Evolutionary conservation across 2,329 filamentous ascomycete genomes (phyloP).

Genomic region (Aspergillus texensis): DNA sequence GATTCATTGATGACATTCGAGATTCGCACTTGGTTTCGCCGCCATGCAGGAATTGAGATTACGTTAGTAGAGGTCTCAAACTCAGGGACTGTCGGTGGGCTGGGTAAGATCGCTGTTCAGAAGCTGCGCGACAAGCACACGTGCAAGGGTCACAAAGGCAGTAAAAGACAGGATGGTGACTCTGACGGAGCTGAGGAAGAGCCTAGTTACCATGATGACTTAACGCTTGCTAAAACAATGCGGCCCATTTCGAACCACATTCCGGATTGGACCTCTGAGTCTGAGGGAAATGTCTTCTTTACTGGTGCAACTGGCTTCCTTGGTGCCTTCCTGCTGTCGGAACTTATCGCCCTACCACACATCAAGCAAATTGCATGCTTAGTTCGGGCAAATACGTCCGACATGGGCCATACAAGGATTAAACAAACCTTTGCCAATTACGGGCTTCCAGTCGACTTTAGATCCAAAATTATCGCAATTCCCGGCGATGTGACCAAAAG

Average conservation of each 20-base stretch:
- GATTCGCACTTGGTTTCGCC: slow-evolving; percentile 30
- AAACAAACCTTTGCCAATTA: slow-evolving; percentile 11
- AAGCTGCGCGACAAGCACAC: slow-evolving; percentile 18
- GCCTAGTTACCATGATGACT: slow-evolving; percentile 5
- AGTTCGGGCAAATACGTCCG: slow-evolving; percentile 11
- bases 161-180: no score
- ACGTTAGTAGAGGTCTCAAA: slow-evolving; percentile 59
- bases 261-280: slow-evolving; percentile 9
- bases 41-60: slow-evolving; percentile 28
- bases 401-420: slow-evolving; percentile 11
- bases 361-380: slow-evolving; percentile 20
- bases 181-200: neutral
- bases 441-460: slow-evolving; percentile 1
- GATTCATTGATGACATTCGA: slow-evolving; percentile 36
- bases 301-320: slow-evolving; percentile 20
- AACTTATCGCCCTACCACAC: slow-evolving; percentile 6
- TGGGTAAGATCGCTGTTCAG: slow-evolving; percentile 17
- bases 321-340: slow-evolving; percentile 15
- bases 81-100: slow-evolving; percentile 19
- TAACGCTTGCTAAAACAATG: slow-evolving; percentile 6
- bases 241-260: slow-evolving; percentile 1
- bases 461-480: slow-evolving; percentile 10
- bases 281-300: slow-evolving; percentile 18
- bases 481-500: slow-evolving; percentile 8
- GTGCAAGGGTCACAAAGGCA: neutral